phyloP scores from a whole-genome alignment of 2,329 filamentous ascomycete genomes.

The Piedraia hortae region DNA sequence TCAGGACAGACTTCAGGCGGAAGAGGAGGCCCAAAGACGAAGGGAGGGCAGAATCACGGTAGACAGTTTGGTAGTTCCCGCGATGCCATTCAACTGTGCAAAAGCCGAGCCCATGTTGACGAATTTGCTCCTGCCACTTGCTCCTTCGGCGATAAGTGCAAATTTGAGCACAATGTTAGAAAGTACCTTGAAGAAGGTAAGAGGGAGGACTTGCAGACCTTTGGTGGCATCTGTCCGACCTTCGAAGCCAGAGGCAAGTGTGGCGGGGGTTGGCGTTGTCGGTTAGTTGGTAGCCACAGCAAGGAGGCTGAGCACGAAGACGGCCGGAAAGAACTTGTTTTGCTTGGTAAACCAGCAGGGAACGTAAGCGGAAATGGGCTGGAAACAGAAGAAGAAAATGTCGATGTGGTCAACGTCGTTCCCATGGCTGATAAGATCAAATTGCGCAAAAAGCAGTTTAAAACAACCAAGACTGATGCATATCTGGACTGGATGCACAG shows the following conservation, averaged over 20 bases:
- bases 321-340: constrained; percentile 54
- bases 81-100: constrained; percentile 54
- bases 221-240: constrained; percentile 55
- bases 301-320: constrained; percentile 51
- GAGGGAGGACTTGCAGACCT: constrained; percentile 47
- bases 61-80: constrained; percentile 56
- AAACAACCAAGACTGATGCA: constrained; percentile 44
- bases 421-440: constrained; percentile 41
- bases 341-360: constrained; percentile 26
- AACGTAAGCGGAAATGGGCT: constrained; percentile 2
- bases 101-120: constrained; percentile 37
- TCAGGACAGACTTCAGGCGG: constrained; percentile 16
- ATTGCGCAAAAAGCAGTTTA: constrained; percentile 42
- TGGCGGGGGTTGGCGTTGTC: constrained; percentile 74
- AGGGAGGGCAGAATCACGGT: constrained; percentile 54
- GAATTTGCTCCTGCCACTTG: constrained; percentile 64
- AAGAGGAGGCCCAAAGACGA: constrained; percentile 21
- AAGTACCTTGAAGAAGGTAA: constrained; percentile 65
- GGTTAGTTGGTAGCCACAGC: constrained; percentile 70
- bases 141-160: constrained; percentile 54
- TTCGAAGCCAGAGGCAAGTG: constrained; percentile 54
- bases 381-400: constrained; percentile 15
- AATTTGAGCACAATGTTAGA: constrained; percentile 56
- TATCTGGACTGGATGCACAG: constrained; percentile 56
- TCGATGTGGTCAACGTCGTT: constrained; percentile 52